Conservation (phyloP, 2,329 filamentous ascomycete genomes). For the Xylaria sp. region DNA sequence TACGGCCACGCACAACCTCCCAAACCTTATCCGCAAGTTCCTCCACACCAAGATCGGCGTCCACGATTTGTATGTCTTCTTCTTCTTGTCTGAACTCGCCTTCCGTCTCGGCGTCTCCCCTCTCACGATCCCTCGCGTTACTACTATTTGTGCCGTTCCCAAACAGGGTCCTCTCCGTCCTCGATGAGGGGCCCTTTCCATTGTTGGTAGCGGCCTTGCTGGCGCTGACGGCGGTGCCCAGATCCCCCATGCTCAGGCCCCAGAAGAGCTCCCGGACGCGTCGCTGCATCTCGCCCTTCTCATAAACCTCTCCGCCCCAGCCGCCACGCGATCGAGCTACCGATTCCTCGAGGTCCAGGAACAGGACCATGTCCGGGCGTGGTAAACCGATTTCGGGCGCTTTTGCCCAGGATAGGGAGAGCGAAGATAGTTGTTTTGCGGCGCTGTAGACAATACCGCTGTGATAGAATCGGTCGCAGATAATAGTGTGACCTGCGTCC, state of each 20-base stretch:
- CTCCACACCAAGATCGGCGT: conserved; percentile 64
- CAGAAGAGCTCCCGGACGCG: conserved; percentile 80
- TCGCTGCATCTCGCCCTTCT: conserved; percentile 83
- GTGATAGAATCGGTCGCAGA: conserved; percentile 95
- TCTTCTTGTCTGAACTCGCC: conserved; percentile 59
- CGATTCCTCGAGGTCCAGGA: conserved; percentile 81
- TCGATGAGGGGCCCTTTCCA: conserved; percentile 27
- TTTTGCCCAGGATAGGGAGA: conserved; percentile 82
- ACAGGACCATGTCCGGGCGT: conserved; percentile 85
- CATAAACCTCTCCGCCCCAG: conserved; percentile 89
- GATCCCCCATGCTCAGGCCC: conserved; percentile 60
- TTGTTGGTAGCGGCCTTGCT: conserved; percentile 16
- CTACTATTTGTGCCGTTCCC: conserved; percentile 33
- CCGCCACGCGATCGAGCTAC: conserved; percentile 81
- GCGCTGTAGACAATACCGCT: conserved; percentile 93
- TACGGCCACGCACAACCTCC: conserved; percentile 58
- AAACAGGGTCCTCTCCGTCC: conserved; percentile 21
- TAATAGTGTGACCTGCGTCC: conserved; percentile 73
- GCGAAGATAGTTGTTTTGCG: conserved; percentile 78
- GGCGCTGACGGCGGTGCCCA: conserved; percentile 47
- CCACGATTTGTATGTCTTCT: conserved; percentile 64
- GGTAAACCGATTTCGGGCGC: conserved; percentile 87
- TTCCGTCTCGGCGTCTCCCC: conserved; percentile 25
- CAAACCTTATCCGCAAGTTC: conserved; percentile 67
- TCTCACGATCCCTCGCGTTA: conserved; percentile 25